Evolutionary conservation across 2,329 filamentous ascomycete species (phyloP), one percentile per base, ranked within the genome.

Genomic region (Hymenoscyphus albidus): DNA sequence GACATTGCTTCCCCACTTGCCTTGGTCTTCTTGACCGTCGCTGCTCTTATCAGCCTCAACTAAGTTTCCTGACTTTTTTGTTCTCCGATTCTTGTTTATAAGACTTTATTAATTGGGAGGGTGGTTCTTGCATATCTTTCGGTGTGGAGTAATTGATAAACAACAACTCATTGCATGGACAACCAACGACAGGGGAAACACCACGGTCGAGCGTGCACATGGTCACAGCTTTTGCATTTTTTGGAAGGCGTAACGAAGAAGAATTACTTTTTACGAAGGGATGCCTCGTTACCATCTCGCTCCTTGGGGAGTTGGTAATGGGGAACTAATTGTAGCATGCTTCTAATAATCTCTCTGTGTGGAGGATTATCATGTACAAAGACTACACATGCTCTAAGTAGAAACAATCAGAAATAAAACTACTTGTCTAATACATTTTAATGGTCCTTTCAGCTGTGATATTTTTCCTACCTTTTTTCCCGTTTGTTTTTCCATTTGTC

Each of bases 11-110:
- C 69, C 35, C 72, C 72, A 58, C 66, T 75, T 7, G 73, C 72
- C n/a, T 64, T 75, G 32, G 67, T 74, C 60, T 67, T 73, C 70
- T 61, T 74, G 39, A 70, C 70, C 27, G 59, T 75, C 62, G 71
- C 70, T 18, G 72, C 73, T n/a, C 59, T 75, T 42, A 56, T 73
- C 38, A 70, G 63, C 39, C 65, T 74, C 61, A 72, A 74, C 68
- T 74, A 74, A 67, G 64, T 16, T 22, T 54, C 9, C 10, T 57
- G 13, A 7, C 31, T 39, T 38, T n/a, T 39, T 35, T 31, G 58
- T 10, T 40, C 14, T 42, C 18, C 31, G 18, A 39, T 59, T 65
- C 40, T 58, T 39, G 54, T 51, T 51, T 39, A 65, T 62, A 59
- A 63, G 58, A 58, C 48, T 35, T 63, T 63, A 66, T 58, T 38